phyloP scores from a whole-genome alignment of 2,329 filamentous ascomycete genomes.

The Paraphaeosphaeria minitans region DNA sequence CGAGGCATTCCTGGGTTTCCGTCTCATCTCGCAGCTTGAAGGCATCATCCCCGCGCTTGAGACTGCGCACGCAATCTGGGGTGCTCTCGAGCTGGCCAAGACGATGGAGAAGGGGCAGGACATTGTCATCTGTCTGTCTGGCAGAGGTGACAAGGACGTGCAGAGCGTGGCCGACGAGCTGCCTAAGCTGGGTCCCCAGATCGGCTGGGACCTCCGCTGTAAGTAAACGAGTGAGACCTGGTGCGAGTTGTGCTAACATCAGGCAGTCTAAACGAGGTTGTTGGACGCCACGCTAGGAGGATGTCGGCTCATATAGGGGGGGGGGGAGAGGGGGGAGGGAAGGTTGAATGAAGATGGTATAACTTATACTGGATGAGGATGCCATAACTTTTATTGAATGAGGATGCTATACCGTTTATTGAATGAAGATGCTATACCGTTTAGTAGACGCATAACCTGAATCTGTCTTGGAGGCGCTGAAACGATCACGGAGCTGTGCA shows the following conservation, averaged over 20 bases:
- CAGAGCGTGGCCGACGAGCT: conserved; percentile 96
- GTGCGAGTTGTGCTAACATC: conserved; percentile 23
- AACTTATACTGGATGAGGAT: neutral
- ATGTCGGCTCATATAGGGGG: neutral
- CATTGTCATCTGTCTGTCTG: conserved; percentile 90
- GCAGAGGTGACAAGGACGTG: conserved; percentile 96
- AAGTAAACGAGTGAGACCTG: conserved; percentile 21
- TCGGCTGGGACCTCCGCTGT: conserved; percentile 72
- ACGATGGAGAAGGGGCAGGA: conserved; percentile 88
- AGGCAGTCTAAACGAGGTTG: conserved; percentile 28
- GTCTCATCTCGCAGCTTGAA: conserved; percentile 82
- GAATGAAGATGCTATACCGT: neutral
- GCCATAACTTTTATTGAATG: too few relatives aligned
- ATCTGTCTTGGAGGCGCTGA: neutral
- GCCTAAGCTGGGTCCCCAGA: conserved; percentile 84
- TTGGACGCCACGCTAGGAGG: neutral
- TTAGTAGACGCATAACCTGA: neutral
- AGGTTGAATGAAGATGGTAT: neutral
- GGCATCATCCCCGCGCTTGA: conserved; percentile 97
- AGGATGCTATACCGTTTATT: neutral
- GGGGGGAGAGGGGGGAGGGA: too few relatives aligned
- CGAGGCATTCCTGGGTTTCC: conserved; percentile 86
- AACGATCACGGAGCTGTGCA: neutral
- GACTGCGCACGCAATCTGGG: conserved; percentile 89
- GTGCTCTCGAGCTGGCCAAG: conserved; percentile 88